phyloP scores from a whole-genome alignment of 164 flowering plant species.

The Protea cynaroides region DNA sequence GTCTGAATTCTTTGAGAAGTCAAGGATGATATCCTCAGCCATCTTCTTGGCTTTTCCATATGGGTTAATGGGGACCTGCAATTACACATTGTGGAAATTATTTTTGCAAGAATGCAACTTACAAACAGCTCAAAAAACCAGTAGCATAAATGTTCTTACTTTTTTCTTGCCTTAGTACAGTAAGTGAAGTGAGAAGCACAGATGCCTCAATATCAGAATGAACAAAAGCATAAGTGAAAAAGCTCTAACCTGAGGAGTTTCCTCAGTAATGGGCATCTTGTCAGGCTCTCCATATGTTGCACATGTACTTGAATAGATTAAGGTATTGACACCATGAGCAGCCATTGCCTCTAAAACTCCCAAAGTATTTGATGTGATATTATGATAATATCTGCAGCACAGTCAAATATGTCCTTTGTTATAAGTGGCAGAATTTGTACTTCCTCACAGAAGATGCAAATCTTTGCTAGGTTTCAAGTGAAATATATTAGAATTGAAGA shows the following conservation, averaged over 20 bases:
- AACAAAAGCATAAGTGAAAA: not conserved
- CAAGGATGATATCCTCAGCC: slow-evolving; percentile 95
- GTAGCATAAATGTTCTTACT: not conserved
- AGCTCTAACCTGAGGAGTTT: slow-evolving; percentile 68
- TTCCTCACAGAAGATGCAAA: no score
- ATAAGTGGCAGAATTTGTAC: not conserved
- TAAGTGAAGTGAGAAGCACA: not conserved
- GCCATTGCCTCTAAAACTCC: slow-evolving; percentile 87
- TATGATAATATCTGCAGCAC: slow-evolving; percentile 82
- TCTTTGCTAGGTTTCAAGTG: no score
- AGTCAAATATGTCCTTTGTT: not conserved
- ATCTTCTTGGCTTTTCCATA: slow-evolving; percentile 99
- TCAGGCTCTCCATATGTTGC: slow-evolving; percentile 85
- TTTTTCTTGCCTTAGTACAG: not conserved
- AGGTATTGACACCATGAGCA: slow-evolving; percentile 68
- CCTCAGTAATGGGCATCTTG: slow-evolving; percentile 98
- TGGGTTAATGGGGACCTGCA: slow-evolving; percentile 88
- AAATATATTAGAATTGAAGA: no score
- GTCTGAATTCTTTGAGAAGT: slow-evolving; percentile 75
- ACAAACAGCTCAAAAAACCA: slow-evolving; percentile 1
- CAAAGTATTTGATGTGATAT: slow-evolving; percentile 91
- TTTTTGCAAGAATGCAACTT: slow-evolving; percentile 2
- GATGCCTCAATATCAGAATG: not conserved
- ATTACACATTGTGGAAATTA: slow-evolving; percentile 2
- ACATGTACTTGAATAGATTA: slow-evolving; percentile 90